phyloP scores from a whole-genome alignment of 176 grass and related monocot genomes.

The Areca catechu region DNA sequence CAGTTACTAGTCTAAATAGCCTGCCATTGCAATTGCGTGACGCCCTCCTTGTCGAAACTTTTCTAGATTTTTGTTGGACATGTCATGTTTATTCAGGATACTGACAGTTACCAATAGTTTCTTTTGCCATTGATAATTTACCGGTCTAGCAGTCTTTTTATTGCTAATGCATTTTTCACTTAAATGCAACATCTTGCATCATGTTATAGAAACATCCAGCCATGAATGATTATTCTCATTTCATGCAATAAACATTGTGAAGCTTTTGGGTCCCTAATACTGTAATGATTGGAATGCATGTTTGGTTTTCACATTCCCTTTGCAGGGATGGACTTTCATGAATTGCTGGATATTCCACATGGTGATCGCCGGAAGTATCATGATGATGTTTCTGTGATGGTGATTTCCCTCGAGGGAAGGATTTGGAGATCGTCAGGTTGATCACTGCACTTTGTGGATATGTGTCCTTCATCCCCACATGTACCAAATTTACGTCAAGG shows the following conservation, averaged over 20 bases:
- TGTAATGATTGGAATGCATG: neutral
- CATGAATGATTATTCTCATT: no score
- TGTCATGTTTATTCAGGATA: no score
- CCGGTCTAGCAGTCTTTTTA: no score
- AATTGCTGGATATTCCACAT: conserved; percentile 14
- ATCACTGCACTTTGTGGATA: conserved; percentile 16
- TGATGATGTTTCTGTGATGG: conserved; percentile 15
- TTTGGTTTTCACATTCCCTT: conserved; percentile 2
- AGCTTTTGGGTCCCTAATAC: neutral
- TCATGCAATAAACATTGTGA: neutral
- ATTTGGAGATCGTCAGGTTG: conserved; percentile 36
- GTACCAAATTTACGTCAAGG: conserved; percentile 25
- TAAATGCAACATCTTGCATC: no score
- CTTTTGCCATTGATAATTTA: no score
- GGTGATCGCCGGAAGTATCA: conserved; percentile 13
- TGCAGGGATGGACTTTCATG: conserved; percentile 20
- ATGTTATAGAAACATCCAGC: no score
- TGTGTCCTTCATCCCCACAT: conserved; percentile 31
- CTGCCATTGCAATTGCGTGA: no score
- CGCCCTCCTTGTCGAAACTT: no score
- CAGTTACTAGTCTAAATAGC: no score
- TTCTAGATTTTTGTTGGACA: no score
- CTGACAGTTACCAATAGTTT: no score
- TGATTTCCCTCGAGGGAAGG: conserved; percentile 13
- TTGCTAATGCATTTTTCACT: no score